Conservation (phyloP, 2,329 filamentous ascomycete genomes). For the Colletotrichum sp. region DNA sequence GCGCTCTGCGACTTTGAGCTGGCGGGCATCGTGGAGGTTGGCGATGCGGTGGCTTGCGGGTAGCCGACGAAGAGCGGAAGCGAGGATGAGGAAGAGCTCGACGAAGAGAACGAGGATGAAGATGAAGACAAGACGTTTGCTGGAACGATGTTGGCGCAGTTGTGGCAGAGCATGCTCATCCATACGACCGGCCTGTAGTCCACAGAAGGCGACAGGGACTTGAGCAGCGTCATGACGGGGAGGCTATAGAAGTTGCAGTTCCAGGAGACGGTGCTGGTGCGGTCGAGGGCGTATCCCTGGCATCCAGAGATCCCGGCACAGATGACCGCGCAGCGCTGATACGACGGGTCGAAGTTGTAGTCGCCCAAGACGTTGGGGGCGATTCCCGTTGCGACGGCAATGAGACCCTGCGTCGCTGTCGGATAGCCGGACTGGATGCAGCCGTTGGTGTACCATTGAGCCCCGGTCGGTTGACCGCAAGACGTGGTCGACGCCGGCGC, state of each 20-base stretch:
- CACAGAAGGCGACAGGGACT: not conserved
- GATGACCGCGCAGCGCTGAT: not conserved
- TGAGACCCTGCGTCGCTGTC: not conserved
- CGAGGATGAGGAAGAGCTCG: not conserved
- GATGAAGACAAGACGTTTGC: not conserved
- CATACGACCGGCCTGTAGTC: not conserved
- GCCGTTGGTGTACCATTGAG: slow-evolving; percentile 2
- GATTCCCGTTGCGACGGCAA: slow-evolving; percentile 2
- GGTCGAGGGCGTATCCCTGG: slow-evolving; percentile 7
- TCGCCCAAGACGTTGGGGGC: not conserved
- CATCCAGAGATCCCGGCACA: not conserved
- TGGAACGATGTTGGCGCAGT: not conserved
- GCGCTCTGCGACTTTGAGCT: not conserved
- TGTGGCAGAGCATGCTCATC: slow-evolving; percentile 2
- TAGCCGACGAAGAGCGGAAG: not conserved
- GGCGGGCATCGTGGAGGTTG: not conserved
- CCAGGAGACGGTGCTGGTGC: not conserved
- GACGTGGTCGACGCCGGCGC: not conserved
- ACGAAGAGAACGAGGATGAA: not conserved
- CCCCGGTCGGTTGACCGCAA: not conserved
- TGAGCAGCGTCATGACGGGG: not conserved
- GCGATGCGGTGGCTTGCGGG: not conserved
- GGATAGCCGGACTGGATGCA: slow-evolving; percentile 1
- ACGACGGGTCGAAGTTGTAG: slow-evolving; percentile 3
- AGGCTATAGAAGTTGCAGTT: not conserved